A percentile compares a stretch with the other conserved stretches of the same genome.
Conservation (phyloP, 371 early-diverging fungal species). For the Cokeromyces recurvatus region DNA sequence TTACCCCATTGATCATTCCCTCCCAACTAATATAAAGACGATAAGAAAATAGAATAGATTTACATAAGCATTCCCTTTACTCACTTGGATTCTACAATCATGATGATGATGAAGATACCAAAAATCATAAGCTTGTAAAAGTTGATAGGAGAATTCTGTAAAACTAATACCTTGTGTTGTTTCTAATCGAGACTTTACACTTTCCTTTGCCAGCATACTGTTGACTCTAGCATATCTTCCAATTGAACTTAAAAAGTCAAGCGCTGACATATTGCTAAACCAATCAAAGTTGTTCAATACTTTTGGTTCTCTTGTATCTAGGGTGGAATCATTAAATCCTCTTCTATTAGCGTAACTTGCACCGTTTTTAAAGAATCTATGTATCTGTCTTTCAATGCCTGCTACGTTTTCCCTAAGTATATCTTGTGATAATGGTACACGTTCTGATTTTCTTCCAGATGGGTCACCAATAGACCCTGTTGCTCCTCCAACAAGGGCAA, state of each 20-base stretch:
- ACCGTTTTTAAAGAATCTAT: constrained; percentile 67
- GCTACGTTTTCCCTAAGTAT: constrained; percentile 61
- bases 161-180: constrained; percentile 88
- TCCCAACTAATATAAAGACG: constrained; percentile 59
- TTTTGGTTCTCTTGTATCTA: constrained; percentile 15
- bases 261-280: constrained; percentile 71
- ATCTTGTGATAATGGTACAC: constrained; percentile 56
- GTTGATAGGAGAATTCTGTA: constrained; percentile 94
- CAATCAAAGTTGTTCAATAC: constrained; percentile 84
- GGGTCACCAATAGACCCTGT: constrained; percentile 96
- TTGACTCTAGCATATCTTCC: constrained; percentile 81
- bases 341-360: constrained; percentile 52
- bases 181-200: constrained; percentile 74
- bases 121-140: constrained; percentile 94
- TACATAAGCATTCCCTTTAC: neutral
- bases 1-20: constrained; percentile 99
- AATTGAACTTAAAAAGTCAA: constrained; percentile 75
- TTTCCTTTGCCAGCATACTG: constrained; percentile 84
- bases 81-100: constrained; percentile 66
- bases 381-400: constrained; percentile 68
- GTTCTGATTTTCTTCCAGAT: constrained; percentile 79
- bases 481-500: constrained; percentile 91
- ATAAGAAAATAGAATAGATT: too few relatives aligned
- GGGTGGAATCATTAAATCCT: constrained; percentile 17
- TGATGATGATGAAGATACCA: constrained; percentile 72